Evolutionary conservation across 129 eudicot species (phyloP).

Genomic region (Sambucus nigra): DNA sequence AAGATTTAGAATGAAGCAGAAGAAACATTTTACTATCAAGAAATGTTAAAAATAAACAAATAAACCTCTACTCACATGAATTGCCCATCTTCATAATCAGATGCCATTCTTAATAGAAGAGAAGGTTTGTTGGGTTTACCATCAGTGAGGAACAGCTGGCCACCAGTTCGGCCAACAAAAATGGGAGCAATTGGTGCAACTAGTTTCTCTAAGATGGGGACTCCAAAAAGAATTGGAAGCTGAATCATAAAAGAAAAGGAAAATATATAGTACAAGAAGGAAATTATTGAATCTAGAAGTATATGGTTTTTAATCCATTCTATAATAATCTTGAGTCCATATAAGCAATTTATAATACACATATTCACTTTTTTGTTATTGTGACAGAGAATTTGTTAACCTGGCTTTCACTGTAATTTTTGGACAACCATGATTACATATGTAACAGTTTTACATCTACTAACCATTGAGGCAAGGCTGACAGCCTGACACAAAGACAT

Average conservation of each 20-base stretch:
- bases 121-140: slow-evolving; percentile 72
- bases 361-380: too few relatives aligned
- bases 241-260: slow-evolving; percentile 29
- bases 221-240: slow-evolving; percentile 93
- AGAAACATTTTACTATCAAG: slow-evolving; percentile 2
- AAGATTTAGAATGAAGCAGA: slow-evolving; percentile 8
- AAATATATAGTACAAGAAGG: too few relatives aligned
- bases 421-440: too few relatives aligned
- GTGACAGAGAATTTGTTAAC: too few relatives aligned
- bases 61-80: slow-evolving; percentile 49
- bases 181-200: slow-evolving; percentile 86
- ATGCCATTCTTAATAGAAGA: slow-evolving; percentile 80
- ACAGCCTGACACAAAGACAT: too few relatives aligned
- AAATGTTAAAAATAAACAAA: neutral
- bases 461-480: too few relatives aligned
- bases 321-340: too few relatives aligned
- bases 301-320: too few relatives aligned
- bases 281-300: too few relatives aligned
- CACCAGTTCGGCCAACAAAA: slow-evolving; percentile 81
- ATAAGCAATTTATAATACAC: too few relatives aligned
- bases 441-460: too few relatives aligned
- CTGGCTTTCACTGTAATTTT: too few relatives aligned
- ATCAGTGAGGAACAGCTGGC: slow-evolving; percentile 87
- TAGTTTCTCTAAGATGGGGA: slow-evolving; percentile 79
- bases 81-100: slow-evolving; percentile 70